These are phyloP conservation scores for Chloromonas sp. DNA, from an alignment of 163 green algal species.

Conservation along the genomic window DNA sequence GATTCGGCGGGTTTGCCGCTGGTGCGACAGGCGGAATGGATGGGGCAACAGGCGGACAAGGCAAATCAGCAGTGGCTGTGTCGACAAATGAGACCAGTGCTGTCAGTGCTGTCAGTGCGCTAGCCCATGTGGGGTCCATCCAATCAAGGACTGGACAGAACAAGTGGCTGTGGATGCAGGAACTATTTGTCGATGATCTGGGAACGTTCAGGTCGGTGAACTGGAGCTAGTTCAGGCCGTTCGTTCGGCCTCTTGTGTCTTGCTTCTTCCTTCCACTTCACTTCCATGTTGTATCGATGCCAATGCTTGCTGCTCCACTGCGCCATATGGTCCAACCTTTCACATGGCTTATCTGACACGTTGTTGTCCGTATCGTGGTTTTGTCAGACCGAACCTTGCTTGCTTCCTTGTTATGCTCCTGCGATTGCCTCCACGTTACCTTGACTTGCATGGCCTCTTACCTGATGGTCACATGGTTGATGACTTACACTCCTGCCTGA, in stretches of 20 bases:
- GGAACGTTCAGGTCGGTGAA: slow-evolving; percentile 32
- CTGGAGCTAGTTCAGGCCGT: no score
- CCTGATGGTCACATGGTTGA: not conserved
- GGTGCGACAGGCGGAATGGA: not conserved
- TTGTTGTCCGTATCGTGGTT: not conserved
- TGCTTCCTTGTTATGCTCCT: not conserved
- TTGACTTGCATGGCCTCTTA: not conserved
- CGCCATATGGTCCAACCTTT: no score
- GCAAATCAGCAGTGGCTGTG: not conserved
- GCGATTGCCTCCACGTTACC: not conserved
- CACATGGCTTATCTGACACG: no score
- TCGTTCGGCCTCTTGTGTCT: no score
- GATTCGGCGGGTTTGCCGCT: not conserved
- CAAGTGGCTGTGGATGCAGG: slow-evolving; percentile 37
- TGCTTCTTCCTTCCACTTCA: no score
- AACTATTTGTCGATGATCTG: slow-evolving; percentile 44
- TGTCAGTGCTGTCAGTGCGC: not conserved
- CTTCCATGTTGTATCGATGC: no score
- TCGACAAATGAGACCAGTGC: not conserved
- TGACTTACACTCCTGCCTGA: not conserved
- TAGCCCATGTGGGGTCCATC: not conserved
- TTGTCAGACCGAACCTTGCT: not conserved
- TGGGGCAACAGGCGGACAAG: not conserved
- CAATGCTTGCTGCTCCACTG: not conserved
- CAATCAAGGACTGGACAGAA: not conserved